Base-by-base conservation (phyloP, 768 basidiomycete species). In the Rubroboletus pulcherrimus region DNA sequence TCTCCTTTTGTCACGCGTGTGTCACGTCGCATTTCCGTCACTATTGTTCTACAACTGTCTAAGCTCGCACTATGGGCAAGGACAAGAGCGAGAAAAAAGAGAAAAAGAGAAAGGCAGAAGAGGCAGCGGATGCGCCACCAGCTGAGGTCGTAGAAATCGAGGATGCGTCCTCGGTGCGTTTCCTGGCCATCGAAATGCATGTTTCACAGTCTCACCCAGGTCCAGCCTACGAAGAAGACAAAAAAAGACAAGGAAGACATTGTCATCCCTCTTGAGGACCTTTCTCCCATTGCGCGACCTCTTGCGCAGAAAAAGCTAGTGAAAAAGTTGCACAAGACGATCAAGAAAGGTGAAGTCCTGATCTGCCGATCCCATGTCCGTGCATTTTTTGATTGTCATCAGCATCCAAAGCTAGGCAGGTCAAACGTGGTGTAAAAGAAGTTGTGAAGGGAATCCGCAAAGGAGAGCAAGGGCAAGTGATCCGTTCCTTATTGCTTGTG, bases 351-450 rank as follows among this genome's bases (percentile, higher is more conserved):
- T 87, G 40, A 44, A 71, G 56, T 54, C 34, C 3, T 14, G 8
- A 33, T 11, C 26, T 8, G 14, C 8, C 19, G 2, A 26, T 37
- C 42, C 42, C 46, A 21, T 14, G 21, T 61, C 24, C 34, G n/a
- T 38, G 35, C 30, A 35, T 55, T 8, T 55, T 8, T 26, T 21
- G 35, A 54, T 26, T n/a, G 39, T 51, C 45, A 33, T 37, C 64
- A 96, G 93, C 97, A 17, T 94, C 95, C 26, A 97, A 96, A 72
- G 86, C 85, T 39, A 85, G 96, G 56, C 94, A 97, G 72, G 88
- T 98, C 33, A 98, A 97, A 77, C 84, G 97, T 43, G 97, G 97
- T 39, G 96, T 99, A 46, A 98, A 98, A 74, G 97, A 99, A 73
- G 92, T 99, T 34, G 93, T 97, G 42, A 99, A 99, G 73, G 93